These are phyloP conservation scores for Dactylis glomerata DNA, from an alignment of 176 grass and related monocot species.

Conservation along the genomic window DNA sequence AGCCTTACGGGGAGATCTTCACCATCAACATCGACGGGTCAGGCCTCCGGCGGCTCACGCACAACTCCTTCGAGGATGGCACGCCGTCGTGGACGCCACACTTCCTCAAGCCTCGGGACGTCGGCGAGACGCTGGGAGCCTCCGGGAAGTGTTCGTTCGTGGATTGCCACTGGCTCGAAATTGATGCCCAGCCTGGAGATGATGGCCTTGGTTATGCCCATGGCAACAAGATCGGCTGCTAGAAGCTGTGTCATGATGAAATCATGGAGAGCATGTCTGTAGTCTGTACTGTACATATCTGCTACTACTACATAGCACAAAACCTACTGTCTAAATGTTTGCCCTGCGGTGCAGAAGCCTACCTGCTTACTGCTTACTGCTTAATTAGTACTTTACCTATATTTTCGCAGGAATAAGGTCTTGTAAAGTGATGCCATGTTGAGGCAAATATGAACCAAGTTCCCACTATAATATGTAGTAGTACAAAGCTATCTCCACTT, in stretches of 20 bases:
- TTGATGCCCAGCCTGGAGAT: constrained; percentile 4
- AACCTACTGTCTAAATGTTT: not conserved
- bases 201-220: not conserved
- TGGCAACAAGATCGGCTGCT: constrained; percentile 15
- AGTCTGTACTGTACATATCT: not conserved
- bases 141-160: constrained; percentile 48
- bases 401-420: no score
- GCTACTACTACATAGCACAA: not conserved
- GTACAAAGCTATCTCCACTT: not conserved
- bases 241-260: not conserved
- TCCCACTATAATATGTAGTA: not conserved
- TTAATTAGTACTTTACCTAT: no score
- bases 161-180: constrained; percentile 84
- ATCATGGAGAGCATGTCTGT: not conserved
- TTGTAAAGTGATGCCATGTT: no score
- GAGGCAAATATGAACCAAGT: no score
- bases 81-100: constrained; percentile 70
- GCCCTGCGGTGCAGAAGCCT: not conserved
- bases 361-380: not conserved
- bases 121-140: constrained; percentile 56
- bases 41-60: constrained; percentile 54
- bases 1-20: constrained; percentile 91
- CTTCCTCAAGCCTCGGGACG: constrained; percentile 49
- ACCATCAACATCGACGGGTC: constrained; percentile 70
- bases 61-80: constrained; percentile 93